Evolutionary conservation across 1,139 yeast species (phyloP), one percentile per base, ranked within the genome.

Genomic region (Taiozyma onychis): DNA sequence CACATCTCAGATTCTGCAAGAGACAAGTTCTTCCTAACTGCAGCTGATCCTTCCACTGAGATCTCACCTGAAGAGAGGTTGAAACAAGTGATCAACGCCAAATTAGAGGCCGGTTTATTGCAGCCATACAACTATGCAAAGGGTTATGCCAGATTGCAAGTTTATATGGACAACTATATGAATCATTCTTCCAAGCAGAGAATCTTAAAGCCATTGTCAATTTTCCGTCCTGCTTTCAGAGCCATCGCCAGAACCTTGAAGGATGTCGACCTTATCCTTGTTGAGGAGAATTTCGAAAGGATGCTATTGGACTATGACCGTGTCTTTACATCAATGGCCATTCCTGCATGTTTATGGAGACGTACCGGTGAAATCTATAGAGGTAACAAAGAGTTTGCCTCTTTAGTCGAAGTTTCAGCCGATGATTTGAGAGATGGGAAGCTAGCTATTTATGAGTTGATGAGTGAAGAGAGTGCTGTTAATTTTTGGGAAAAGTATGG

Each of bases 401-500:
- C 95, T 3, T 70, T 93, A 55, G 97, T 91, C 1, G 97, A 91
- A n/a, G 96, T 89, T 13, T 80, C 83, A 44, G 89, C 95, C 2
- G 97, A 91, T 64, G 97, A 90, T 64, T 72, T 93, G 62, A 83
- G 95, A 57, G 97, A 93, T 66, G 98, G 98, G 21, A 88, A 86
- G 61, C 71, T 90, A 58, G 95, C 98, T 2, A 89, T 93, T 44
- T 91, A 91, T 67, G 98, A 93, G 69, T 72, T 93, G 54, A 88
- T 93, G 97, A 85, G 93, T 52, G 98, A 91, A 66, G 97, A 91
- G 62, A 87, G 96, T 64, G 96, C 97, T 8, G 98, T 93, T n/a
- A 90, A 89, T 61, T 91, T 90, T 65, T 93, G 98, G 98, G 98
- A 93, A 65, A 91, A 91, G 66, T 93, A 91, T 62, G 97, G 97